Evolutionary conservation across 208 protist genomes (phyloP).

Genomic region (Zelonia costaricensis): DNA sequence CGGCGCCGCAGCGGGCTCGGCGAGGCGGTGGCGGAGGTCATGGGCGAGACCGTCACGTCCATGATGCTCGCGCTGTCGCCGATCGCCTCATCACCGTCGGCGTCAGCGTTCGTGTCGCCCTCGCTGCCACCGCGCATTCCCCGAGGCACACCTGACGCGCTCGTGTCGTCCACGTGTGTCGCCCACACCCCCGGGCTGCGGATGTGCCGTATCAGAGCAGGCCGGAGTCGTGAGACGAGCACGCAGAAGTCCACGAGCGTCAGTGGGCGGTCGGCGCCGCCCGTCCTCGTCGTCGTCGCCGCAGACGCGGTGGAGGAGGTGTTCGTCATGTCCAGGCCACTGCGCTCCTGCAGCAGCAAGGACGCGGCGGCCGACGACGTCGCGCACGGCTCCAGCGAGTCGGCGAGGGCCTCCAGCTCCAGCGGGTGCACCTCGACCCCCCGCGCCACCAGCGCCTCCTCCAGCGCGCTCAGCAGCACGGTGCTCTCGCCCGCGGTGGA

Average conservation of each 20-base stretch:
- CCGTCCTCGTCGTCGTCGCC: slow-evolving; percentile 5
- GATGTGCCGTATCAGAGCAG: slow-evolving; percentile 53
- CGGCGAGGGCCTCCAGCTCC: slow-evolving; percentile 63
- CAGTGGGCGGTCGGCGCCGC: slow-evolving; percentile 20
- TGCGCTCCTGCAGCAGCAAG: background rate
- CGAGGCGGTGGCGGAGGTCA: slow-evolving; percentile 16
- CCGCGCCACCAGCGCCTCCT: slow-evolving; percentile 24
- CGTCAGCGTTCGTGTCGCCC: background rate
- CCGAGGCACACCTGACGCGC: no score
- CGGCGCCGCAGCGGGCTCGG: background rate
- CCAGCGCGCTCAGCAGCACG: slow-evolving; percentile 39
- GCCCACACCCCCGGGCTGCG: slow-evolving; percentile 28
- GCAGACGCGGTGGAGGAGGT: background rate
- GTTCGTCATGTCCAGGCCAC: background rate
- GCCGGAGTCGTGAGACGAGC: slow-evolving; percentile 63
- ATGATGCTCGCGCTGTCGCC: slow-evolving; percentile 16
- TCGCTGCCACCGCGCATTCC: background rate
- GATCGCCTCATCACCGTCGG: background rate
- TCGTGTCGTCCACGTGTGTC: background rate
- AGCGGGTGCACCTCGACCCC: slow-evolving; percentile 35
- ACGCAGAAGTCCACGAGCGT: slow-evolving; percentile 65
- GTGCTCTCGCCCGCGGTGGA: slow-evolving; percentile 10
- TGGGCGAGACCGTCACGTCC: slow-evolving; percentile 35
- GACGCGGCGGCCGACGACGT: background rate
- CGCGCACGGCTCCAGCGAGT: slow-evolving; percentile 48